Conservation (phyloP, 2,329 filamentous ascomycete genomes). For the Sporothrix pseudoabietina region DNA sequence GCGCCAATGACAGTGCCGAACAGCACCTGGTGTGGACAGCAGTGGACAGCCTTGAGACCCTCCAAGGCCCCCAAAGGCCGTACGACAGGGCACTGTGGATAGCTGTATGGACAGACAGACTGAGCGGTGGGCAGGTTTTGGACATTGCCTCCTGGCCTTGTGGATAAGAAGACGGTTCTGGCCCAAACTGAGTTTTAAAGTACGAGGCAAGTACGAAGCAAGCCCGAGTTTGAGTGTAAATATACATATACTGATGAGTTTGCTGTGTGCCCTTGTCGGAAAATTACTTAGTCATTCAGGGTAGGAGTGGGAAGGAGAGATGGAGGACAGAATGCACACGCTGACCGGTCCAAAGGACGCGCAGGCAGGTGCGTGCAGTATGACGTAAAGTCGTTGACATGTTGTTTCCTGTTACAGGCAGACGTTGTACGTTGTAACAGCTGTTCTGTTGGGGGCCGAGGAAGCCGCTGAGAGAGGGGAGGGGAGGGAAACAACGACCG, state of each 20-base stretch:
- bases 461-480: not conserved
- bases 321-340: not conserved
- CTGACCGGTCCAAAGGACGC: not conserved
- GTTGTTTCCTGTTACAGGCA: not conserved
- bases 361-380: not conserved
- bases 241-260: not conserved
- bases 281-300: constrained; percentile 11
- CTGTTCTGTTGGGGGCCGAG: constrained; percentile 12
- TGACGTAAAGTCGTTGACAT: not conserved
- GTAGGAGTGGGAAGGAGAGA: not conserved
- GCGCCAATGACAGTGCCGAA: constrained; percentile 17
- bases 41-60: constrained; percentile 4
- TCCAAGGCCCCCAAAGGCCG: not conserved
- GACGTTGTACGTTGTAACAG: not conserved
- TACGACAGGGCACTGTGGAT: not conserved
- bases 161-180: constrained; percentile 8
- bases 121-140: not conserved
- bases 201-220: not conserved
- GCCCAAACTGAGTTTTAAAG: not conserved
- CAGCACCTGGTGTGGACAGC: constrained; percentile 8
- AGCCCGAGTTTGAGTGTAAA: not conserved
- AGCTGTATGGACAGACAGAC: not conserved
- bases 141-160: not conserved
- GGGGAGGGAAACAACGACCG: not conserved
- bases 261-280: not conserved